A percentile compares a stretch with the other conserved stretches of the same genome.
Conservation (phyloP, 805 yeast species). For the Ogataea sp. region DNA sequence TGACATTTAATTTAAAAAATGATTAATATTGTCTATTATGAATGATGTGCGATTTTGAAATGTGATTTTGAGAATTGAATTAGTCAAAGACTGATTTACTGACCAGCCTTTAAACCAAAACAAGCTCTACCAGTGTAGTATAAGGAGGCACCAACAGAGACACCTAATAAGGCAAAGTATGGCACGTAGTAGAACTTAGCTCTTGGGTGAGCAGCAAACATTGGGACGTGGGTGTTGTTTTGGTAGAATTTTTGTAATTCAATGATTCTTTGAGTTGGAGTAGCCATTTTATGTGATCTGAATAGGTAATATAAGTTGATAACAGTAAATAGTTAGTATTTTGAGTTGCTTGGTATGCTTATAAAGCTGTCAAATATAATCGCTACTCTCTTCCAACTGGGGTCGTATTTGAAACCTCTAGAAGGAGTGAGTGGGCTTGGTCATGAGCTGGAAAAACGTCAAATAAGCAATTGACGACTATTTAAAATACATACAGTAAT, state of each 20-base stretch:
- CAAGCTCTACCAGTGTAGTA: conserved; percentile 68
- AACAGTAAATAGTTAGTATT: no score
- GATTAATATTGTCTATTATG: no score
- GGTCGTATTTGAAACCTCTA: no score
- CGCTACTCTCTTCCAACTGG: no score
- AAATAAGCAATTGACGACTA: no score
- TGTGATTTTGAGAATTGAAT: neutral
- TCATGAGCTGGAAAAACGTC: no score
- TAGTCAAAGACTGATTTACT: conserved; percentile 7
- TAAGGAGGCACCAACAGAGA: conserved; percentile 58
- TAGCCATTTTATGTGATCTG: neutral
- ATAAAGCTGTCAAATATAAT: no score
- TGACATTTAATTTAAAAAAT: no score
- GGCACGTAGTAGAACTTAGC: conserved; percentile 71
- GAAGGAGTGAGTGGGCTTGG: no score
- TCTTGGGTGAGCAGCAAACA: conserved; percentile 51
- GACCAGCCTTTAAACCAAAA: conserved; percentile 51
- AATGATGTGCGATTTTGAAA: neutral
- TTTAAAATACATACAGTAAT: no score
- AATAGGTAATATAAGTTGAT: no score
- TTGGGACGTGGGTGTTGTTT: conserved; percentile 41
- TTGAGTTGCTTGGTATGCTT: no score
- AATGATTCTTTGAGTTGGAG: conserved; percentile 1
- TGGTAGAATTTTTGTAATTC: conserved; percentile 53
- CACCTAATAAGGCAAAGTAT: conserved; percentile 65